These are phyloP conservation scores for Fusarium aywerte DNA, from an alignment of 2,329 filamentous ascomycete species.

Conservation along the genomic window DNA sequence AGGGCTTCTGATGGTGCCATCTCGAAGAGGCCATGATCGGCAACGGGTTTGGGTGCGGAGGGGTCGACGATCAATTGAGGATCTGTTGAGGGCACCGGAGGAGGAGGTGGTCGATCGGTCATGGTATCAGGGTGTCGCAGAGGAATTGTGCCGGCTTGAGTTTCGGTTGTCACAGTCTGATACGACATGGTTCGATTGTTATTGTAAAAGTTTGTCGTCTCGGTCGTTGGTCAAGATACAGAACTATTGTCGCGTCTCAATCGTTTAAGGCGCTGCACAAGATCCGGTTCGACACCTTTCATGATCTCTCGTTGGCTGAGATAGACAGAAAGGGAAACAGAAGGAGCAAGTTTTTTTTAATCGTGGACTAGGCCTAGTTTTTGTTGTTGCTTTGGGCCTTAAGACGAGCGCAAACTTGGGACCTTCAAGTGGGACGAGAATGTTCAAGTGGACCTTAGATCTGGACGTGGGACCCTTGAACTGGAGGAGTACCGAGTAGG, in stretches of 20 bases:
- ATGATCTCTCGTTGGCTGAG: constrained; percentile 44
- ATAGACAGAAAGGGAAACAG: constrained; percentile 10
- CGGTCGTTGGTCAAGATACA: constrained; percentile 38
- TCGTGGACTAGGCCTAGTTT: constrained; percentile 32
- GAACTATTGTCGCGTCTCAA: constrained; percentile 43
- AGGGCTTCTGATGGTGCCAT: constrained; percentile 80
- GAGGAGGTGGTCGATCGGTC: constrained; percentile 50
- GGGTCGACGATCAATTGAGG: constrained; percentile 46
- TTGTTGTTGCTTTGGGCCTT: constrained; percentile 34
- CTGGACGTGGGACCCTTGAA: constrained; percentile 40
- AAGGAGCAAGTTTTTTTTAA: constrained; percentile 1
- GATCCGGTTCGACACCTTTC: constrained; percentile 42
- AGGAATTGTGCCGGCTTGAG: constrained; percentile 34
- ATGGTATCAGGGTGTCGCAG: constrained; percentile 41
- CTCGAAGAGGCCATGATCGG: constrained; percentile 74
- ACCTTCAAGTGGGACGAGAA: constrained; percentile 41
- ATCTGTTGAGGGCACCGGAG: constrained; percentile 57
- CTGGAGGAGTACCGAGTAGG: constrained; percentile 4
- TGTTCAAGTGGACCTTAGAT: constrained; percentile 40
- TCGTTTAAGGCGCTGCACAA: constrained; percentile 45
- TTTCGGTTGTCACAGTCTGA: constrained; percentile 39
- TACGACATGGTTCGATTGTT: constrained; percentile 41
- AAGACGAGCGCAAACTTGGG: constrained; percentile 41
- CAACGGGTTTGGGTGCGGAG: constrained; percentile 42
- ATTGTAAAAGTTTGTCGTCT: background rate